A percentile compares a stretch with the other conserved stretches of the same genome.
Evolutionary conservation across 805 yeast species (phyloP).

Genomic region (Nematodospora valgi): DNA sequence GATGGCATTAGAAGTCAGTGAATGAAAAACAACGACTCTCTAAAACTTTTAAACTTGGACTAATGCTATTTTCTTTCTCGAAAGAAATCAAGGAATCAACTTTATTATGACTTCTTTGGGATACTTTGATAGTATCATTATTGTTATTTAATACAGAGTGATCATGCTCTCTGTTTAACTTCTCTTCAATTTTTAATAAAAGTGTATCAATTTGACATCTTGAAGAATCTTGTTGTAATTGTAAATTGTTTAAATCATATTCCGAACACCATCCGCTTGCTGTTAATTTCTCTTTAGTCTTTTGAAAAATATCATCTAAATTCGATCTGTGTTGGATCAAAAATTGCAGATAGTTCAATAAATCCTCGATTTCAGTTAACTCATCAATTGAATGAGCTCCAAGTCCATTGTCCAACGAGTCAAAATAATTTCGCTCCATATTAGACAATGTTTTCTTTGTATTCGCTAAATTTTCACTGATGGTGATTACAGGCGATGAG

Average conservation of each 20-base stretch:
- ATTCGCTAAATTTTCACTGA: constrained; percentile 31
- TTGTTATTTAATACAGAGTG: constrained; percentile 17
- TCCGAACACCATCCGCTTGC: constrained; percentile 42
- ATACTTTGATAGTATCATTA: too few relatives aligned
- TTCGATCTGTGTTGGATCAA: constrained; percentile 31
- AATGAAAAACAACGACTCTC: constrained; percentile 29
- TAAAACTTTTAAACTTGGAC: constrained; percentile 32
- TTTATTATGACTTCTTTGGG: too few relatives aligned
- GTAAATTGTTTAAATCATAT: constrained; percentile 38
- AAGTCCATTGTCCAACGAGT: constrained; percentile 14
- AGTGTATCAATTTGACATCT: constrained; percentile 36
- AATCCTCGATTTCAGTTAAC: constrained; percentile 20
- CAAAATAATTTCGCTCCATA: constrained; percentile 36
- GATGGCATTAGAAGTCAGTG: constrained; percentile 12
- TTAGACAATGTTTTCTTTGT: constrained; percentile 24
- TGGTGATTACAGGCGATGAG: constrained; percentile 37
- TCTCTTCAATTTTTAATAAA: constrained; percentile 34
- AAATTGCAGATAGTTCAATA: constrained; percentile 28
- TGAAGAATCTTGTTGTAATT: constrained; percentile 35
- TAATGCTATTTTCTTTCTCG: too few relatives aligned
- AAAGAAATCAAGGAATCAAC: too few relatives aligned
- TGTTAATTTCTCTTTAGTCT: constrained; percentile 27
- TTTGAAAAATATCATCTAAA: constrained; percentile 30
- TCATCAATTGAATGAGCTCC: constrained; percentile 18
- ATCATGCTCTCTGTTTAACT: constrained; percentile 27